These are phyloP conservation scores for Euphorbia tirucalli DNA, from an alignment of 345 rosid genomes.

Conservation along the genomic window DNA sequence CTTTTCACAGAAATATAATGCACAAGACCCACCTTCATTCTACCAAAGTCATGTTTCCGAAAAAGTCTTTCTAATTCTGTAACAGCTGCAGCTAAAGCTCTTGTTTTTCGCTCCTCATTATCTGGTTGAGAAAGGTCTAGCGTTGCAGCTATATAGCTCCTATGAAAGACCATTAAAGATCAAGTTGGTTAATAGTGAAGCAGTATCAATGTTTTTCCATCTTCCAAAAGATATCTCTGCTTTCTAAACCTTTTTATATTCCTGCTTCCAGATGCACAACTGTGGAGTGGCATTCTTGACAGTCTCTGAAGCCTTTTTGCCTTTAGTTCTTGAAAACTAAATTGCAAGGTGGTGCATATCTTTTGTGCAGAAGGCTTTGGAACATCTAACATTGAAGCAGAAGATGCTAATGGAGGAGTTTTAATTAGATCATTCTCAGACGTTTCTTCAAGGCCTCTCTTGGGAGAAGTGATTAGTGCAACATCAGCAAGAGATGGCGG, in stretches of 20 bases:
- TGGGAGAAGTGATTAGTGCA: constrained; percentile 34
- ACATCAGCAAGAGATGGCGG: constrained; percentile 29
- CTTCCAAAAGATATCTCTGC: constrained; percentile 20
- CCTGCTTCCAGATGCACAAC: constrained; percentile 33
- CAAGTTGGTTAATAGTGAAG: constrained; percentile 9
- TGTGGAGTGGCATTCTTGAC: constrained; percentile 41
- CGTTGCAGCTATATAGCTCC: constrained; percentile 83
- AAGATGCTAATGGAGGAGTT: constrained; percentile 38
- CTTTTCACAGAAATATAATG: neutral
- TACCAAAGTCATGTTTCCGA: constrained; percentile 77
- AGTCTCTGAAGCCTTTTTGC: constrained; percentile 61
- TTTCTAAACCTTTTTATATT: constrained; percentile 44
- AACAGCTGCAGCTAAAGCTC: constrained; percentile 83
- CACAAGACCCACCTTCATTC: constrained; percentile 73
- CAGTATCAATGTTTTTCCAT: constrained; percentile 6
- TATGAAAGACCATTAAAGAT: constrained; percentile 29
- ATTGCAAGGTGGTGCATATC: constrained; percentile 58
- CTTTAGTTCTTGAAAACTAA: constrained; percentile 65
- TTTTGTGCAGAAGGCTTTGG: constrained; percentile 48
- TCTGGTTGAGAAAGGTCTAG: constrained; percentile 77
- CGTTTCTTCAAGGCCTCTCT: constrained; percentile 26
- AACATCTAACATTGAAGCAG: constrained; percentile 40
- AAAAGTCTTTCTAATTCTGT: constrained; percentile 86
- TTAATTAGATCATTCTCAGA: constrained; percentile 37
- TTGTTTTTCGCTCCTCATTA: constrained; percentile 74